Conservation (phyloP, 306 rosid species). For the Psophocarpus tetragonolobus region DNA sequence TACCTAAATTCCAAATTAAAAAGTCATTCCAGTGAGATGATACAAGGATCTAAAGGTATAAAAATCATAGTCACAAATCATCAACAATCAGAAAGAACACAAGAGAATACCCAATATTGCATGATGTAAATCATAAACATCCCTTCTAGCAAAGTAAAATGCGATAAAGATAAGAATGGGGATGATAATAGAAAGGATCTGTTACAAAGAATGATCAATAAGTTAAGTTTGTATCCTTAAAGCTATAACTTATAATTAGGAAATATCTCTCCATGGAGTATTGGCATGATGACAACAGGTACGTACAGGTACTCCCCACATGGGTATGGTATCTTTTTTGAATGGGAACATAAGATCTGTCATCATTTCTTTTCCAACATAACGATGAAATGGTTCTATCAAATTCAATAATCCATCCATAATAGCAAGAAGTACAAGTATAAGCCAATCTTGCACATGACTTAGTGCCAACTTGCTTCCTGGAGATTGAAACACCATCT, state of each 20-base stretch:
- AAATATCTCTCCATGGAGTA: neutral
- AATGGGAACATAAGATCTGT: slow-evolving; percentile 41
- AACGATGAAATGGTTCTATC: slow-evolving; percentile 59
- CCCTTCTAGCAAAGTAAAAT: slow-evolving; percentile 40
- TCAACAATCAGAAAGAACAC: neutral
- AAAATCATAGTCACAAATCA: neutral
- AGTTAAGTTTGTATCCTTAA: neutral
- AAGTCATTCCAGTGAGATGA: slow-evolving; percentile 7
- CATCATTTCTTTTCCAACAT: slow-evolving; percentile 52
- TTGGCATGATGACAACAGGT: neutral
- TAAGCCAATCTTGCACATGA: slow-evolving; percentile 52
- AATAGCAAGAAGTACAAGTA: slow-evolving; percentile 44
- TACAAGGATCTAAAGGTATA: neutral
- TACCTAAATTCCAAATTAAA: slow-evolving; percentile 33
- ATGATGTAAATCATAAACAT: slow-evolving; percentile 57
- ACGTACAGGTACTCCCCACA: slow-evolving; percentile 59
- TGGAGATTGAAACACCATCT: slow-evolving; percentile 34
- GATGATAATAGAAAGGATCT: slow-evolving; percentile 42
- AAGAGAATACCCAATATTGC: slow-evolving; percentile 43
- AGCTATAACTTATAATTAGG: neutral
- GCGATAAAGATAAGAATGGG: slow-evolving; percentile 40
- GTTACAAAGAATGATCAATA: slow-evolving; percentile 4
- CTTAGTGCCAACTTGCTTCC: slow-evolving; percentile 36
- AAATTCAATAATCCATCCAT: slow-evolving; percentile 34
- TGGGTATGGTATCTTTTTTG: slow-evolving; percentile 46